phyloP scores from a whole-genome alignment of 2,329 filamentous ascomycete genomes.

The Stylonectria norvegica region DNA sequence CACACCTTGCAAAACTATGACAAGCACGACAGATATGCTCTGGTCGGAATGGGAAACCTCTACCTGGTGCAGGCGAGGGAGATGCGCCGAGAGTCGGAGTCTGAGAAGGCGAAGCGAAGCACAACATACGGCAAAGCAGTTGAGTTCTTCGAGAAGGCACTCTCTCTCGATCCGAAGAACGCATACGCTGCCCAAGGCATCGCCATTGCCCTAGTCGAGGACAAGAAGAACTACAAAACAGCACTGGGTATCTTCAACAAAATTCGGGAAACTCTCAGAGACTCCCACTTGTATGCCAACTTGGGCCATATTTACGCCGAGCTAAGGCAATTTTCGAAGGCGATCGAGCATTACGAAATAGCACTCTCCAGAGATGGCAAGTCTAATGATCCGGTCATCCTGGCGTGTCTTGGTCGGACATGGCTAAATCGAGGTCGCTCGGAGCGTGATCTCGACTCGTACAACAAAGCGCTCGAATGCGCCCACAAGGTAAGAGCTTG shows the following conservation, averaged over 20 bases:
- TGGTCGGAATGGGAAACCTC: slow-evolving; percentile 96
- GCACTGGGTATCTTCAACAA: slow-evolving; percentile 88
- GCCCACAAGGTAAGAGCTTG: slow-evolving; percentile 56
- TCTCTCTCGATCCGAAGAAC: slow-evolving; percentile 92
- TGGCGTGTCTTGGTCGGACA: slow-evolving; percentile 82
- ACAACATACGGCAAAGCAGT: slow-evolving; percentile 87
- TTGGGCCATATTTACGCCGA: slow-evolving; percentile 91
- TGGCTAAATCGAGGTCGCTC: slow-evolving; percentile 77
- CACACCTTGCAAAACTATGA: slow-evolving; percentile 91
- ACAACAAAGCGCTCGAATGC: slow-evolving; percentile 55
- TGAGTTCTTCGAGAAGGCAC: slow-evolving; percentile 96
- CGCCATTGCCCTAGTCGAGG: slow-evolving; percentile 89
- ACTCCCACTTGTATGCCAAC: slow-evolving; percentile 86
- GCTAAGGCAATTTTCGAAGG: slow-evolving; percentile 82
- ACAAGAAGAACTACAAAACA: slow-evolving; percentile 81
- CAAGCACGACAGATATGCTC: slow-evolving; percentile 95
- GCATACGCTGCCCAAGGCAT: slow-evolving; percentile 95
- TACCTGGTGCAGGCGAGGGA: slow-evolving; percentile 83
- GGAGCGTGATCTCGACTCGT: slow-evolving; percentile 56
- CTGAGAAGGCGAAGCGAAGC: slow-evolving; percentile 85
- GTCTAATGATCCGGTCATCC: slow-evolving; percentile 68
- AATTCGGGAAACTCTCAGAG: slow-evolving; percentile 83
- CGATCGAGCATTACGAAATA: slow-evolving; percentile 91
- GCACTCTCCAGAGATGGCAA: slow-evolving; percentile 77
- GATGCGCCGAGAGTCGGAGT: slow-evolving; percentile 86